Base-by-base conservation (phyloP, 176 grass and related monocot genomes). In the Ensete glaucum region DNA sequence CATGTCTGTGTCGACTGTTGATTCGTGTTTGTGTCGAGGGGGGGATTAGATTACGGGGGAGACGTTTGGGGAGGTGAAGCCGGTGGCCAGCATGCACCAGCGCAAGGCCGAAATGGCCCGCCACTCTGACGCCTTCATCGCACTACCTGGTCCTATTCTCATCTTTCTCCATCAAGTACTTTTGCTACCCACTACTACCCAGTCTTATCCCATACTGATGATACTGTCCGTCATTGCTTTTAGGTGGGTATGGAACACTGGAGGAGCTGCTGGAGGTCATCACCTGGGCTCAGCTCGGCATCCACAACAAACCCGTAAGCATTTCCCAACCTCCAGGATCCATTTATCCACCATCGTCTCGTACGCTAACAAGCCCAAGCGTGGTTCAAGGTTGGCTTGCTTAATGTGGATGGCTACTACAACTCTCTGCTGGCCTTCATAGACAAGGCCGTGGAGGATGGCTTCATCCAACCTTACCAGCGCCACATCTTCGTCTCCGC, bases 321-420 rank as follows among this genome's bases (percentile, higher is more conserved):
- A 17, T 75, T 52, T 72, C 2, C 13, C 52, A 29, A 3, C 43
- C 34, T 11, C 15, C 5, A 50, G 0, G 34, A 6, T 43, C 34
- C 34, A 43, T 43, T 43, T 43, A 43, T 43, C 34, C 4, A 43
- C 34, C 34, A 54, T 10, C 23, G 23, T 21, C 43, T 75, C 6
- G 2, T 34, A 12, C 53, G 1, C 60, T 17, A 19, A 65, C n/a
- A 76, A 10, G 60, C 20, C 11, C 15, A 15, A 11, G 22, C 63
- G 17, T 59, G 27, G 1, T 50, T 20, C 2, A 72, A 96, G 92
- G 92, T 99, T 19, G 95, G 95, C 14, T 48, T 99, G 58, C 88
- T 99, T 11, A 99, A 99, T 84, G 95, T 99, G 54, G 95, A 99
- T 55, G 95, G 95, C 0, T 99, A 91, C 86, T 99, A 99, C 78